Evolutionary conservation across 352 stramenopile species (phyloP).

Genomic region (Phytophthora pisi): DNA sequence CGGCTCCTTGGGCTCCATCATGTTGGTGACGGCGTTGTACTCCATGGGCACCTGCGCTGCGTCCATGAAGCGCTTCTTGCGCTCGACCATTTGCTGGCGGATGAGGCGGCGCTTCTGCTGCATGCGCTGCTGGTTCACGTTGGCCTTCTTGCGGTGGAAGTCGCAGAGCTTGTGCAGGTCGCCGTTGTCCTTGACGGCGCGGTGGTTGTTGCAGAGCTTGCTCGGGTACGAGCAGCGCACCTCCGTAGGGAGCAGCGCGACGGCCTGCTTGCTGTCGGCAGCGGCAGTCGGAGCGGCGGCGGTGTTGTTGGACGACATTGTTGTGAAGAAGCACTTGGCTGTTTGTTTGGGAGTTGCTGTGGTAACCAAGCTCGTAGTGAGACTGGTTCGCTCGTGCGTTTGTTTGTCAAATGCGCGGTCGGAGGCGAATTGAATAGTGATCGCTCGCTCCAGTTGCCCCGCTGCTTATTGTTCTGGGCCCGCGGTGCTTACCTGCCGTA

Average conservation of each 20-base stretch:
- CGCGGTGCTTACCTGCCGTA: conserved; percentile 15
- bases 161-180: conserved; percentile 80
- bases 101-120: conserved; percentile 58
- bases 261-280: conserved; percentile 17
- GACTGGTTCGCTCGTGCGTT: conserved; percentile 12
- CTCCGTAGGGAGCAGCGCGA: conserved; percentile 45
- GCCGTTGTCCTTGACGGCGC: conserved; percentile 74
- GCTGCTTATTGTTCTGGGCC: conserved; percentile 31
- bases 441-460: conserved; percentile 13
- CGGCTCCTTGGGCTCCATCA: conserved; percentile 43
- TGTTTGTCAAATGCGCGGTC: conserved; percentile 25
- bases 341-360: conserved; percentile 17
- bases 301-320: conserved; percentile 30
- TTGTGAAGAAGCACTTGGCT: conserved; percentile 12
- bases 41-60: conserved; percentile 41
- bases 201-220: conserved; percentile 68
- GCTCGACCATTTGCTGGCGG: conserved; percentile 54
- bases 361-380: conserved; percentile 17
- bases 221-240: conserved; percentile 75
- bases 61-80: conserved; percentile 57
- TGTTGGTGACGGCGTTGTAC: conserved; percentile 33
- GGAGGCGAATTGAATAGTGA: conserved; percentile 45
- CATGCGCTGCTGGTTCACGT: conserved; percentile 78
- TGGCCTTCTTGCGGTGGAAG: conserved; percentile 70
- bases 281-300: conserved; percentile 10